Base-by-base conservation (phyloP, 148 eudicot species). In the Heliosperma pusillum region DNA sequence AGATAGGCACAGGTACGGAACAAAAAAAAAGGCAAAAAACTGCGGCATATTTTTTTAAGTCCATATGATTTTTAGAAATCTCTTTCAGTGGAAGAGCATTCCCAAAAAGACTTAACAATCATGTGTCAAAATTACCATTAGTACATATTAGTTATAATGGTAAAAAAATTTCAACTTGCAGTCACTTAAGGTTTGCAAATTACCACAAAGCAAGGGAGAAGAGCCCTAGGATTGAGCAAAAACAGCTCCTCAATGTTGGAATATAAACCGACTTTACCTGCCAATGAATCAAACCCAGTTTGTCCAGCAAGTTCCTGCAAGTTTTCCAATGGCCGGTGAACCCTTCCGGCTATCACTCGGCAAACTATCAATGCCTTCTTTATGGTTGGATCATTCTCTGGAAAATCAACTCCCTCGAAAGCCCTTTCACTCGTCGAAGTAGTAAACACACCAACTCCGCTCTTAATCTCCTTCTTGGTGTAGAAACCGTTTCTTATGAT, bases 131-230 rank as follows among this genome's bases (percentile, higher is more conserved):
- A 76, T 36, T 57, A 76, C 47, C 75, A 33, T 50, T 56, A 73
- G 69, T 73, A 70, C 69, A 50, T 69, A 60, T 30, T 30, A 71
- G 47, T 69, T 1, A 40, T 20, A 59, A 60, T 58, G 74, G 29
- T 36, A 66, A 53, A 56, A 76, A 71, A 12, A 27, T 7, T 10
- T 5, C 13, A 44, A 71, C 0, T 45, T 40, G 24, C 15, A 56
- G 29, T 22, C 33, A 69, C 45, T 86, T 83, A 90, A 20, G 84
- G 79, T 75, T 89, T 95, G 85, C 93, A 95, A 59, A 95, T 89
- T 4, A 95, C 98, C 77, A 95, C 97, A 83, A 95, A 95, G 79
- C 98, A 95, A 78, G 98, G 98, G 60, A 95, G 89, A 36, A 95
- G 88, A 86, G 98, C 98, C 79, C 77, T 95, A 25, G 97, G 91